Base-by-base conservation (phyloP, 176 grass and related monocot genomes). In the Zea luxurians region DNA sequence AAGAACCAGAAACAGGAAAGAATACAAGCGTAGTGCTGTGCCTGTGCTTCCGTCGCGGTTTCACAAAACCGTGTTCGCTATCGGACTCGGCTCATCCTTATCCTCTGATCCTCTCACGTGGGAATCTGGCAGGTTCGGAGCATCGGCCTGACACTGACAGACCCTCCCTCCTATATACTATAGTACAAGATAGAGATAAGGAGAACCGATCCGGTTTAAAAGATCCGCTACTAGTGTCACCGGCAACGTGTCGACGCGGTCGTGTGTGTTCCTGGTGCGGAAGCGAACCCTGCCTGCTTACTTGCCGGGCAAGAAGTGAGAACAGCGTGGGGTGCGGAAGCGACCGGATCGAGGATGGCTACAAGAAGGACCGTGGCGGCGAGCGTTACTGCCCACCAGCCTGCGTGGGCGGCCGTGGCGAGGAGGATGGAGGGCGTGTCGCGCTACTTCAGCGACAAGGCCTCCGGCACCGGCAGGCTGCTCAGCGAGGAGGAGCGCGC, bases 401-500 rank as follows among this genome's bases (percentile, higher is more conserved):
- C 82, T 5, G 35, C 64, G 10, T 77, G 79, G 75, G 66, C 41
- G 13, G 63, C 76, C 53, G 67, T 70, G 52, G 47, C 64, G 72
- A 78, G 35, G 63, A 78, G 52, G 61, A 90, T 88, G 74, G 84
- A 83, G 4, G 65, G 79, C 71, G 48, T 49, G 63, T 59, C 76
- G 44, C 89, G 94, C 44, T 92, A 91, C 78, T 94, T 97, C 80
- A 71, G 91, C 37, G 89, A 92, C 73, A 73, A 75, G 37, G 78
- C 74, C 49, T 57, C 77, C 73, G 94, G 89, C 21, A 90, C 77
- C 73, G 94, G 89, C 21, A 90, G 66, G 81, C 72, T 97, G 66
- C 87, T 97, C 64, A 78, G 91, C 82, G 94, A 94, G 78, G 94
- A 94, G 82, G 94, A 97, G 85, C 84, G 87, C 65, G 89, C 94